These are phyloP conservation scores for Talaromyces thailandensis DNA, from an alignment of 495 filamentous ascomycete species.

Conservation along the genomic window DNA sequence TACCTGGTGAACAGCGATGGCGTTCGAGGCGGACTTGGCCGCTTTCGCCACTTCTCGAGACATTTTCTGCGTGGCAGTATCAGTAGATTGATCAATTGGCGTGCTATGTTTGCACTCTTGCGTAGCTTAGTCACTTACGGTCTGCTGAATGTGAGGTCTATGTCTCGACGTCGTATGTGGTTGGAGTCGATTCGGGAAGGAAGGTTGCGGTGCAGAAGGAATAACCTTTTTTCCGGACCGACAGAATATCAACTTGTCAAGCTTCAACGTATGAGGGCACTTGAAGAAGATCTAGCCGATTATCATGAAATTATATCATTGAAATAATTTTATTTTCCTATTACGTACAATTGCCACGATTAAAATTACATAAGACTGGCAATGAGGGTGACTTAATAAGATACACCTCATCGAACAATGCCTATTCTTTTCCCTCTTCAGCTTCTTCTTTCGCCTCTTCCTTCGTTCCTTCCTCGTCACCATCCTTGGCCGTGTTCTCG, in stretches of 20 bases:
- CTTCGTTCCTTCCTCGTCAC: constrained; percentile 7
- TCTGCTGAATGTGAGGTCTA: neutral
- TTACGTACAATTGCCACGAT: neutral
- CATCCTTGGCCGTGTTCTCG: neutral
- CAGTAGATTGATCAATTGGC: constrained; percentile 5
- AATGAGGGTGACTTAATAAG: neutral
- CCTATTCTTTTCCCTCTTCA: neutral
- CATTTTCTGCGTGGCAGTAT: constrained; percentile 16
- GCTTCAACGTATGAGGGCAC: neutral
- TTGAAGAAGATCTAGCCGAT: neutral
- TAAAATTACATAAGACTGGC: neutral
- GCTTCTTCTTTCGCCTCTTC: constrained; percentile 1
- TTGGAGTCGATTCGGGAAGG: neutral
- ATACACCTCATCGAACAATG: neutral
- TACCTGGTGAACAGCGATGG: constrained; percentile 30
- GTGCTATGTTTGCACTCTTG: neutral
- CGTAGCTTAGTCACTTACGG: neutral
- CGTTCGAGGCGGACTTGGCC: constrained; percentile 33
- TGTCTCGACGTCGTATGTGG: neutral
- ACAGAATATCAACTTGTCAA: neutral
- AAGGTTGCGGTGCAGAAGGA: neutral
- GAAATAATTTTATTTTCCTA: neutral
- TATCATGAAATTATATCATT: neutral
- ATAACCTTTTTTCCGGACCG: constrained; percentile 3
- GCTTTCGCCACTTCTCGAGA: constrained; percentile 32